A percentile compares a stretch with the other conserved stretches of the same genome.
phyloP scores from a whole-genome alignment of 2,329 filamentous ascomycete genomes.

The Diaporthe sp. region DNA sequence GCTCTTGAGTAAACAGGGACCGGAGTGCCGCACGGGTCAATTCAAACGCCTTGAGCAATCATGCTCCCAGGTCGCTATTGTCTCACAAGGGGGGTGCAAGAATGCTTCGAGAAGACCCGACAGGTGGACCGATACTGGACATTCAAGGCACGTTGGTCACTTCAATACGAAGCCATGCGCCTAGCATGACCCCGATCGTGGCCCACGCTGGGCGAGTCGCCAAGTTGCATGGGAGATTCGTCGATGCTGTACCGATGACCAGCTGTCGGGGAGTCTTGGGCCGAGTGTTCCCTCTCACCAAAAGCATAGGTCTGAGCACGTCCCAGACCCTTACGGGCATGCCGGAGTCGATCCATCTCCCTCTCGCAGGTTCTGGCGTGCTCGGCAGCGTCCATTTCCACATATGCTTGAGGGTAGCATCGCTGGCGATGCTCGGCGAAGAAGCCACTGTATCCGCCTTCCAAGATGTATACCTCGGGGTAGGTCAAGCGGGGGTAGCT shows the following conservation, averaged over 20 bases:
- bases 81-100: neutral
- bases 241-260: slow-evolving; percentile 59
- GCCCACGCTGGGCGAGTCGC: slow-evolving; percentile 58
- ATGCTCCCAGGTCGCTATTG: neutral
- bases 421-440: slow-evolving; percentile 83
- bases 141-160: slow-evolving; percentile 11
- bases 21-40: neutral
- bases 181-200: slow-evolving; percentile 67
- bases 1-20: neutral
- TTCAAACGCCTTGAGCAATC: neutral
- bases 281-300: slow-evolving; percentile 75
- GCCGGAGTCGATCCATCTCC: slow-evolving; percentile 92
- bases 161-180: slow-evolving; percentile 76
- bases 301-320: slow-evolving; percentile 97
- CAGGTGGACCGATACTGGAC: slow-evolving; percentile 29
- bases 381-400: slow-evolving; percentile 94
- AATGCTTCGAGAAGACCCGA: neutral
- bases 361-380: slow-evolving; percentile 95
- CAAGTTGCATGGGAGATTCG: slow-evolving; percentile 60
- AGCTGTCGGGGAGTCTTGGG: slow-evolving; percentile 73
- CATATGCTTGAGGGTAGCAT: slow-evolving; percentile 95
- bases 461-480: slow-evolving; percentile 96
- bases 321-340: slow-evolving; percentile 84
- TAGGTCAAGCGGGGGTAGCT: slow-evolving; percentile 92
- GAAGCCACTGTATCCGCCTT: slow-evolving; percentile 96